These are phyloP conservation scores for Nectriaceae sp. DNA, from an alignment of 2,329 filamentous ascomycete genomes.

Conservation along the genomic window DNA sequence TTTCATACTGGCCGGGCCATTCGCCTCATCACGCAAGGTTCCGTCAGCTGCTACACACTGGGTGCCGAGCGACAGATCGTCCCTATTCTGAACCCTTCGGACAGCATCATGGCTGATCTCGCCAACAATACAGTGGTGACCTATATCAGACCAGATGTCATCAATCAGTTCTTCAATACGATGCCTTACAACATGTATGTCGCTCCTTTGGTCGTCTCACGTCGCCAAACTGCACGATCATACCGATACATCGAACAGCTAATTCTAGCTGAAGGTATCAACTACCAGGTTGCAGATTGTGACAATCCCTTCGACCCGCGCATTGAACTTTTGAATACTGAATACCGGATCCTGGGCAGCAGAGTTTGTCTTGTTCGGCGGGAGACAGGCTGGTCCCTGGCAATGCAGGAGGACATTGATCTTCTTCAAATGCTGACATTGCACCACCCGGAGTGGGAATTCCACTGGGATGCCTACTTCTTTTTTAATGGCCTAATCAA, in stretches of 20 bases:
- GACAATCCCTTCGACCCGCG: background rate
- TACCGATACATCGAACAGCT: background rate
- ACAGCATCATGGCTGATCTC: background rate
- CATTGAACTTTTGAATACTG: no score
- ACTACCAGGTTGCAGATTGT: constrained; percentile 1
- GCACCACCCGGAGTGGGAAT: constrained; percentile 13
- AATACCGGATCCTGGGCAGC: background rate
- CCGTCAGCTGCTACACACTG: background rate
- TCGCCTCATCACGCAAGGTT: background rate
- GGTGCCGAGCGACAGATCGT: background rate
- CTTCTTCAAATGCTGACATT: background rate
- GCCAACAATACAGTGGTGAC: no score
- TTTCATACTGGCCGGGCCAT: constrained; percentile 8
- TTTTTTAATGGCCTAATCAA: constrained; percentile 17
- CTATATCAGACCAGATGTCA: no score
- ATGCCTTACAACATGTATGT: no score
- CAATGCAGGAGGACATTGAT: background rate
- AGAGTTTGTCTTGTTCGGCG: background rate
- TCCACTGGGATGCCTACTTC: constrained; percentile 27
- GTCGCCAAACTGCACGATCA: no score
- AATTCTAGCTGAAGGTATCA: background rate
- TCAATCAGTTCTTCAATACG: no score
- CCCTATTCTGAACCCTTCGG: background rate
- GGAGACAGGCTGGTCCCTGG: background rate
- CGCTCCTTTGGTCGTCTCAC: background rate